A percentile compares a stretch with the other conserved stretches of the same genome.
These are phyloP conservation scores for Hygrophila difformis DNA, from an alignment of 257 asterid species.

Conservation along the genomic window DNA sequence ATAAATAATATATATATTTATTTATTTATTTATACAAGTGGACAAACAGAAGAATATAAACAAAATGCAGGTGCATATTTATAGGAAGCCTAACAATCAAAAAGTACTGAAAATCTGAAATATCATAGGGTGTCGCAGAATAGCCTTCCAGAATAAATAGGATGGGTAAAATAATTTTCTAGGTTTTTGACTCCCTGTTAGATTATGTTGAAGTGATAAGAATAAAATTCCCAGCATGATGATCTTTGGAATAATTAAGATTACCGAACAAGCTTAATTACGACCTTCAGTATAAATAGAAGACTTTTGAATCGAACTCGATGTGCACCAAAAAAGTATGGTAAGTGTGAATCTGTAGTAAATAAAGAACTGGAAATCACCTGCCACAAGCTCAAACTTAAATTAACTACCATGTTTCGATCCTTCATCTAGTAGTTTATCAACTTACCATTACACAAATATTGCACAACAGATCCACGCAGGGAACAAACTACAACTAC, in stretches of 20 bases:
- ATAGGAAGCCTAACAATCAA: too few species aligned
- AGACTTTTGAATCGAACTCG: too few species aligned
- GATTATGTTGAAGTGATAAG: neutral
- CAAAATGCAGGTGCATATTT: conserved; percentile 8
- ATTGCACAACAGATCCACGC: conserved; percentile 4
- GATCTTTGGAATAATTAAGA: conserved; percentile 3
- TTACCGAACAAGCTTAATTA: neutral
- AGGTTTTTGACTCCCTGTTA: neutral
- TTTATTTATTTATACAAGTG: too few species aligned
- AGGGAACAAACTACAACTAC: neutral
- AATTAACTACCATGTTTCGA: too few species aligned
- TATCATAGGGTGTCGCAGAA: neutral
- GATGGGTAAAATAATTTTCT: neutral
- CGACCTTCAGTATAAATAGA: too few species aligned
- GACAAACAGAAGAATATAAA: conserved; percentile 9
- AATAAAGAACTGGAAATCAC: conserved; percentile 11
- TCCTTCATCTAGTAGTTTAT: too few species aligned
- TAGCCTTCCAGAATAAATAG: conserved; percentile 2
- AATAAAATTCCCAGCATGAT: neutral
- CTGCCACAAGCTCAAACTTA: too few species aligned
- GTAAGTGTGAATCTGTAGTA: too few species aligned
- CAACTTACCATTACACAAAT: neutral
- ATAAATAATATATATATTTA: conserved; percentile 4
- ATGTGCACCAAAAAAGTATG: too few species aligned
- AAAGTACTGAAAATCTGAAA: neutral